Conservation (phyloP, 2,329 filamentous ascomycete genomes). For the Calonectria pseudoreteaudii region DNA sequence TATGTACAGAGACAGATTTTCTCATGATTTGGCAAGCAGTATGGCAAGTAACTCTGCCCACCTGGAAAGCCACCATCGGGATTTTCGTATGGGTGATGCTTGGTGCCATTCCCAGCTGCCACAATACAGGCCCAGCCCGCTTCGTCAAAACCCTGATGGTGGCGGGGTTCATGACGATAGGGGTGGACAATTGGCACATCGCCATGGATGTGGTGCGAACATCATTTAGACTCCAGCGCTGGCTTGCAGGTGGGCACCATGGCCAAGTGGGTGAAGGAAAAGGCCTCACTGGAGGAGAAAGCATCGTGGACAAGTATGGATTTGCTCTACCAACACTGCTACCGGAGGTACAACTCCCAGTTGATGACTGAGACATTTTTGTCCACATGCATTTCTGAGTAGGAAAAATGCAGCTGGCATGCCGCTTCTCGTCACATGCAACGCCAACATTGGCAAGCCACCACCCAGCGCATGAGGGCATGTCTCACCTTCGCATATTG, state of each 20-base stretch:
- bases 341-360: conserved; percentile 34
- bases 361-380: conserved; percentile 18
- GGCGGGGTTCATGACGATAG: conserved; percentile 57
- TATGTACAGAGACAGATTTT: conserved; percentile 55
- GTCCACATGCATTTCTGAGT: not conserved
- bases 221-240: conserved; percentile 55
- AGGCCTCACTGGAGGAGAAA: conserved; percentile 40
- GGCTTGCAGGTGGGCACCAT: conserved; percentile 50
- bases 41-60: conserved; percentile 59
- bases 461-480: conserved; percentile 32
- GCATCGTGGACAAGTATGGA: conserved; percentile 41
- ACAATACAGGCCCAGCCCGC: conserved; percentile 53
- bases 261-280: conserved; percentile 20
- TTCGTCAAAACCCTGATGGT: conserved; percentile 61
- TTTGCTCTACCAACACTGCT: conserved; percentile 36
- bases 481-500: conserved; percentile 31
- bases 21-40: conserved; percentile 58
- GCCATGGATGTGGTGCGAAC: conserved; percentile 51
- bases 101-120: conserved; percentile 54
- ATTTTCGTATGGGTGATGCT: conserved; percentile 63
- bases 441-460: conserved; percentile 6
- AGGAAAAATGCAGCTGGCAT: not conserved
- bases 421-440: not conserved
- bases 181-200: conserved; percentile 62
- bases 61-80: conserved; percentile 60